Base-by-base conservation (phyloP, 2,329 filamentous ascomycete genomes). In the Zasmidium cellare region DNA sequence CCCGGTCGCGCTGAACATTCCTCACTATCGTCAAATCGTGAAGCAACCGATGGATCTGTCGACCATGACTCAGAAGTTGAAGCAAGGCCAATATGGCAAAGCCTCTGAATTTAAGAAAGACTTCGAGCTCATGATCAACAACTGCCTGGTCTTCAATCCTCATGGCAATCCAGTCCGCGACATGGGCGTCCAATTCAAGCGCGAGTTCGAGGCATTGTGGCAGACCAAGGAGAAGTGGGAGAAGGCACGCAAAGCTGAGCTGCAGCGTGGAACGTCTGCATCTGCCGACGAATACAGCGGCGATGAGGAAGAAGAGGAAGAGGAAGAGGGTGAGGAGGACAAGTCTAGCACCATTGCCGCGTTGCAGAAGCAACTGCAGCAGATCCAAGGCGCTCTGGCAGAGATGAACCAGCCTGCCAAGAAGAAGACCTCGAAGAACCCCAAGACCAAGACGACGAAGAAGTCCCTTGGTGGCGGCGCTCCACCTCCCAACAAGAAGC, bases 1-100 rank as follows among this genome's bases (percentile, higher is more conserved):
- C 71, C 92, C 94, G 0, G 92, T 97, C 35, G 93, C 92, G 0
- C 79, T 97, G 54, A 92, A 93, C 72, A 97, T 97, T 59, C 94
- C 94, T 0, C 88, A 89, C 22, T 99, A 99, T 72, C 91, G 94
- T 73, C 91, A 89, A 69, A 81, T 97, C 61, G 92, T 99, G 77
- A 97, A 96, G 80, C 91, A 92, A 72, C 94, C 94, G 0, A 99
- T 97, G 93, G 93, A 99, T 73, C 80, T 97, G 51, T 81, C 83
- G 16, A 96, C 91, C n/a, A 89, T 96, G 70, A 81, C 84, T 35
- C 81, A 82, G 45, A 96, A 96, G 75, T 81, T 97, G 44, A 85
- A 88, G 65, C 80, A 81, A 12, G 91, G 92, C 23, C 85, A 91
- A 56, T 97, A 97, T 70, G 83, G 86, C 64, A 91, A 83, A 56